Evolutionary conservation across 2,329 filamentous ascomycete genomes (phyloP).

Genomic region (Parastagonospora avenae): DNA sequence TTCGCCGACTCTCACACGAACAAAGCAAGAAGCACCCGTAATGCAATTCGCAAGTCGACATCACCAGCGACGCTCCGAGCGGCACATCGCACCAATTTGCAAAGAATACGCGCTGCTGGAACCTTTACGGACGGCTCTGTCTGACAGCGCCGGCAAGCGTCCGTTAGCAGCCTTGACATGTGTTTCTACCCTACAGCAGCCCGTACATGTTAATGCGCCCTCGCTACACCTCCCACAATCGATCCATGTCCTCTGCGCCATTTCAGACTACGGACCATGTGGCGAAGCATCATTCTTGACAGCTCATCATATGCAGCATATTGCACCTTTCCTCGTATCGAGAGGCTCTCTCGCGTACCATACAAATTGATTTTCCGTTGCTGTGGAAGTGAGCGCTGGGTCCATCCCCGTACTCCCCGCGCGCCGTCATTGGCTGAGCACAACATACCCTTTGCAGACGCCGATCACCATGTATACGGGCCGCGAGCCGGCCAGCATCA

Average conservation of each 20-base stretch:
- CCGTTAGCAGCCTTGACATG: slow-evolving; percentile 11
- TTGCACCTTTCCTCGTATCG: background rate
- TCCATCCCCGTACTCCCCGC: slow-evolving; percentile 10
- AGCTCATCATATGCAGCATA: background rate
- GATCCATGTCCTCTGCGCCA: background rate
- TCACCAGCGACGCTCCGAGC: background rate
- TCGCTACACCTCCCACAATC: slow-evolving; percentile 10
- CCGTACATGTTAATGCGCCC: background rate
- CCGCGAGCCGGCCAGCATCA: too few relatives aligned
- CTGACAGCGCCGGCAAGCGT: background rate
- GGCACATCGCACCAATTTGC: background rate
- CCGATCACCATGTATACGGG: background rate
- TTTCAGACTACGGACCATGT: background rate
- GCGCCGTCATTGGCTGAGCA: slow-evolving; percentile 6
- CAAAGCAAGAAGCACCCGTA: background rate
- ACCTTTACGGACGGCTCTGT: background rate
- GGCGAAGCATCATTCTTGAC: background rate
- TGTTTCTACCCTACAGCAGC: slow-evolving; percentile 3
- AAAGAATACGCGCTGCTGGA: background rate
- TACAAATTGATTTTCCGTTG: background rate
- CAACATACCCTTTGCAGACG: background rate
- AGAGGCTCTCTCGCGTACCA: background rate
- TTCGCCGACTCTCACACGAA: background rate
- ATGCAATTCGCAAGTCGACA: too few relatives aligned
- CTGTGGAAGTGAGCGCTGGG: background rate